Evolutionary conservation across 345 rosid species (phyloP), one percentile per base, ranked within the genome.

Genomic region (Gossypium raimondii): DNA sequence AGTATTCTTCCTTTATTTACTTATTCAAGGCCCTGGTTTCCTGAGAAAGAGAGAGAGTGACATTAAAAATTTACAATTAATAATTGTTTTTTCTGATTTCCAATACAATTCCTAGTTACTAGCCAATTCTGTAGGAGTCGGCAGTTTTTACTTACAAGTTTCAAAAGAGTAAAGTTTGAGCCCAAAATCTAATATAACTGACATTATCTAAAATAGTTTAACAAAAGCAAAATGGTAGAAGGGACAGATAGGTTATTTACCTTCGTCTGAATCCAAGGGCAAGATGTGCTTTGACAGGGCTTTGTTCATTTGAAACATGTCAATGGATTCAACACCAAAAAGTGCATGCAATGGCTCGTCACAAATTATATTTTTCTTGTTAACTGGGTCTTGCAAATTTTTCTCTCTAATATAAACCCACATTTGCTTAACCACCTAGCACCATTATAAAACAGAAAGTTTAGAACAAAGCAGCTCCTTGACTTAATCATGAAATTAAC

Each of bases 291-390:
- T 85, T 73, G 88, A 73, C 58, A 87, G 78, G 60, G 80, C 89
- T 74, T 84, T 87, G 73, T 84, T 86, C 90, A 87, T 87, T 81
- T 87, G 87, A 79, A 89, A 89, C 93, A 87, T 81, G 79, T 88
- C 79, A 58, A 86, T 86, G 20, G 82, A 72, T 52, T 76, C 77
- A 63, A 88, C 88, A 70, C 73, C 74, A 27, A 86, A 86, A 75
- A 88, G 81, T 45, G 83, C 78, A 14, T 2, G 81, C 78, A 87
- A 79, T 69, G 78, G 52, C 79, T 89, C 82, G 63, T 89, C 85
- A 44, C 90, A 87, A 71, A 80, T 76, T 79, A 89, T 87, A 66
- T 65, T 81, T 51, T 84, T 84, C 85, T 75, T 84, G 65, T 87
- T 84, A 65, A 55, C 84, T 11, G 93, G 93, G 71, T 87, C 93